Conservation (phyloP, 192 early-diverging fungal species). For the Chytriomyces confervae region DNA sequence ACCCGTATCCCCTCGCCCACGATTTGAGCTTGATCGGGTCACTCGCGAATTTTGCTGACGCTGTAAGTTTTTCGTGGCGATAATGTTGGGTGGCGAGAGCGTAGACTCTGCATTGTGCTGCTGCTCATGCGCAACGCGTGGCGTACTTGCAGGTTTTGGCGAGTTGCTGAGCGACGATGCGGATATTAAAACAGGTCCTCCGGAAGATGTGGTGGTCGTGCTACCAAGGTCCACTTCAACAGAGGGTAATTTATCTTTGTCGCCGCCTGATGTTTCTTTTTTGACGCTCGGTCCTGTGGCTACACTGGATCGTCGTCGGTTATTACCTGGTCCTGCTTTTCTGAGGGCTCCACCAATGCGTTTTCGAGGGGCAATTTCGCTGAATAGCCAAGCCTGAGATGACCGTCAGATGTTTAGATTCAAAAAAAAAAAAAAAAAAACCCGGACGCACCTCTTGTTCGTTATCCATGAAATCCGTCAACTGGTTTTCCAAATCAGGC, state of each 20-base stretch:
- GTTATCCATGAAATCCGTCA: constrained; percentile 48
- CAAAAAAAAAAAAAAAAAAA: neutral
- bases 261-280: no score
- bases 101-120: neutral
- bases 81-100: constrained; percentile 9
- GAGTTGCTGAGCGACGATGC: no score
- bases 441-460: constrained; percentile 53
- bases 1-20: neutral
- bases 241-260: no score
- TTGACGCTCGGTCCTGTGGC: neutral
- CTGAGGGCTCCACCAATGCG: constrained; percentile 24
- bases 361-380: constrained; percentile 51
- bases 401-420: neutral
- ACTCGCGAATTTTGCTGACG: neutral
- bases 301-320: constrained; percentile 5
- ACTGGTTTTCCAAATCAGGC: constrained; percentile 48
- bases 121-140: no score
- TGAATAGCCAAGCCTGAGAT: constrained; percentile 56
- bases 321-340: constrained; percentile 8
- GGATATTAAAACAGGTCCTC: no score
- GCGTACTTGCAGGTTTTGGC: no score
- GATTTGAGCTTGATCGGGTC: neutral
- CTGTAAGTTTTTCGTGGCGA: constrained; percentile 12
- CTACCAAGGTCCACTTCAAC: no score
- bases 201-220: no score